Conservation (phyloP, 2,329 filamentous ascomycete species). For the Ophiostoma himal-ulmi region DNA sequence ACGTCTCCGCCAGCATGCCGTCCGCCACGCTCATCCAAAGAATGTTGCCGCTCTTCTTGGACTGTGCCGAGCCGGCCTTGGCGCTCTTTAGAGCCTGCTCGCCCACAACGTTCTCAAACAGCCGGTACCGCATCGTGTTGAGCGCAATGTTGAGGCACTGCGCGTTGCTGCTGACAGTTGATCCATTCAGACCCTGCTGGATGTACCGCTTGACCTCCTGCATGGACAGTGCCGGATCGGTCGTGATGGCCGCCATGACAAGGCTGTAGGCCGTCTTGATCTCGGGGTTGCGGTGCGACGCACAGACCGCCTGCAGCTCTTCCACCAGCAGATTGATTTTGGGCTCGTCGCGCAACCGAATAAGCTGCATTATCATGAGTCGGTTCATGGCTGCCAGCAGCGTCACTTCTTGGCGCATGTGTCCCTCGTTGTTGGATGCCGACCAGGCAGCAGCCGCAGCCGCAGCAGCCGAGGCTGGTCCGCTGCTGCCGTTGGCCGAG, state of each 20-base stretch:
- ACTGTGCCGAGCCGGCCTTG: slow-evolving; percentile 61
- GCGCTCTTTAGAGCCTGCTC: slow-evolving; percentile 74
- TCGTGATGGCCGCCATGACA: slow-evolving; percentile 61
- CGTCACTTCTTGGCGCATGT: slow-evolving; percentile 53
- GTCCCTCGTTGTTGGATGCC: slow-evolving; percentile 35
- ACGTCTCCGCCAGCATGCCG: slow-evolving; percentile 68
- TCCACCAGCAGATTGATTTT: slow-evolving; percentile 58
- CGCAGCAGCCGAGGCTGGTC: slow-evolving; percentile 22
- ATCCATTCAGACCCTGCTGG: slow-evolving; percentile 63
- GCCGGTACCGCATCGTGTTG: slow-evolving; percentile 74
- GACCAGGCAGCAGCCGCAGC: slow-evolving; percentile 25
- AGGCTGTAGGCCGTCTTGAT: slow-evolving; percentile 74
- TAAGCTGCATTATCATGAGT: slow-evolving; percentile 66
- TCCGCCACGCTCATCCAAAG: slow-evolving; percentile 77
- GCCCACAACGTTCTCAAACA: slow-evolving; percentile 77
- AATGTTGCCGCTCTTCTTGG: slow-evolving; percentile 62
- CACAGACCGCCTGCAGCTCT: slow-evolving; percentile 61
- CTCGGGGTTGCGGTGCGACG: slow-evolving; percentile 64
- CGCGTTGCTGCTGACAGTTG: slow-evolving; percentile 64
- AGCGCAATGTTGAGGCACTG: slow-evolving; percentile 79
- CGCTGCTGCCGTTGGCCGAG: not conserved
- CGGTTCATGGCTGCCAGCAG: slow-evolving; percentile 63
- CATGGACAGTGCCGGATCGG: slow-evolving; percentile 58
- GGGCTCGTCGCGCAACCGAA: slow-evolving; percentile 50
- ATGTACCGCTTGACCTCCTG: slow-evolving; percentile 75